A percentile compares a stretch with the other conserved stretches of the same genome.
Evolutionary conservation across 148 eudicot genomes (phyloP).

Genomic region (Amaranthus cruentus): DNA sequence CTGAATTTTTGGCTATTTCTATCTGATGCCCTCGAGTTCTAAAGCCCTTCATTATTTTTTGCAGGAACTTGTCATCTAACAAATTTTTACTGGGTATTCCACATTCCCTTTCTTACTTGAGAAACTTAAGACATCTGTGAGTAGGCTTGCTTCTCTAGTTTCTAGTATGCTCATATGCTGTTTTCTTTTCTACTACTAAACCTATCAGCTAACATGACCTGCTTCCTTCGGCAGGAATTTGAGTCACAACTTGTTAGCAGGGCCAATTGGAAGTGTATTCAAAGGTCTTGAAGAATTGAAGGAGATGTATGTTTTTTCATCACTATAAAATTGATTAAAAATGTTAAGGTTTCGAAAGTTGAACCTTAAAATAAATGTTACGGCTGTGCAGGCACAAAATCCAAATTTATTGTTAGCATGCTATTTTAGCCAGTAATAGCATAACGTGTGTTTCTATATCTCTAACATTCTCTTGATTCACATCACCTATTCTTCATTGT

Average conservation of each 20-base stretch:
- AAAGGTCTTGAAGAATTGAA: constrained; percentile 50
- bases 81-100: constrained; percentile 60
- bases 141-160: constrained; percentile 24
- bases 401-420: not conserved
- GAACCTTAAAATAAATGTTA: not conserved
- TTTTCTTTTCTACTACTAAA: not conserved
- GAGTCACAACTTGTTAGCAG: constrained; percentile 71
- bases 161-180: not conserved
- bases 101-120: constrained; percentile 50
- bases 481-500: not conserved
- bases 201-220: constrained; percentile 9
- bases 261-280: constrained; percentile 72
- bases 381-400: not conserved
- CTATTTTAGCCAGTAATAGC: no score
- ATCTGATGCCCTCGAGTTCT: not conserved
- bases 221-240: constrained; percentile 55
- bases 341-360: not conserved
- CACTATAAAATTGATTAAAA: not conserved
- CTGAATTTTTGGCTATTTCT: not conserved
- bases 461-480: not conserved
- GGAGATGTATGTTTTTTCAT: constrained; percentile 57
- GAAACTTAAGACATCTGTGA: constrained; percentile 70
- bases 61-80: constrained; percentile 77
- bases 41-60: constrained; percentile 7
- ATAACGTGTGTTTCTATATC: not conserved